Base-by-base conservation (phyloP, 352 stramenopile species). In the Lagenidium giganteum region DNA sequence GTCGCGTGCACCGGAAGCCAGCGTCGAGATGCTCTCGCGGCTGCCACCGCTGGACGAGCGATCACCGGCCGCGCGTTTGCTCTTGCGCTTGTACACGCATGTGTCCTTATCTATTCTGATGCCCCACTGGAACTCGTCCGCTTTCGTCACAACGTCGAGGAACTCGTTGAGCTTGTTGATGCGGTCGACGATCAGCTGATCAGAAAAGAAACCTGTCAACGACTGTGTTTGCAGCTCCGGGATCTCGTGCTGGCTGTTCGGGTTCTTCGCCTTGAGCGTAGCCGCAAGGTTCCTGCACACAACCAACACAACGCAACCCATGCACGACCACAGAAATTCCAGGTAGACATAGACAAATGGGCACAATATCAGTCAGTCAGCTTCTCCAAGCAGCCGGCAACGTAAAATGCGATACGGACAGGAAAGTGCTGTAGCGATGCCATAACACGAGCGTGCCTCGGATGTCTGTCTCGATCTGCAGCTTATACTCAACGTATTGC, bases 91-190 rank as follows among this genome's bases (percentile, higher is more conserved):
- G 70, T 83, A 84, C 37, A 86, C 75, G 61, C 72, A 83, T 50
- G 71, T 86, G 51, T 85, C 72, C 50, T 88, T 84, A 57, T 88
- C 72, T 75, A 88, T 86, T 49, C 75, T 67, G 42, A 88, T 88
- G 30, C 72, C 75, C 75, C 75, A 88, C 39, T 88, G 72, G 54
- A 88, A 85, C 45, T 80, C 70, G 33, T 83, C 70, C n/a, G 71
- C 69, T 49, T 82, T 83, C 33, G 72, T 83, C 31, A 83, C 72
- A 24, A 80, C 70, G 39, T 84, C 70, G 30, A 88, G 39, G 45
- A 88, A 88, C 57, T 84, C 67, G 47, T 88, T 88, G 4, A 88
- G 55, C 39, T 83, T 82, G 14, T 62, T 70, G 46, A 88, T 82
- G 41, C 72, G 73, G 61, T 86, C 73, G 22, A 82, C 65, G 36